Conservation (phyloP, 768 basidiomycete genomes). For the Galerina marginata region DNA sequence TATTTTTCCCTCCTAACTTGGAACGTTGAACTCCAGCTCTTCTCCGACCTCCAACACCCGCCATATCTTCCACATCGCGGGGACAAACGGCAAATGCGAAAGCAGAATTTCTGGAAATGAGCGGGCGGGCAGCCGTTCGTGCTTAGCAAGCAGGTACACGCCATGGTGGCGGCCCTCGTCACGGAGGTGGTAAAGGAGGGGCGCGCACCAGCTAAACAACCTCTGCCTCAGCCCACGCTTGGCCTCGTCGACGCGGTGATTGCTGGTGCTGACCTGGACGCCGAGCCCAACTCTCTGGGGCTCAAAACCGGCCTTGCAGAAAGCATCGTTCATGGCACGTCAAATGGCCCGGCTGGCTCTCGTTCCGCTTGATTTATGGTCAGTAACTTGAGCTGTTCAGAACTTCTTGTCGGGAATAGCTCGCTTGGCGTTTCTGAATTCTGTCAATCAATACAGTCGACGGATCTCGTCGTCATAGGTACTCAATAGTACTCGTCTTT, state of each 20-base stretch:
- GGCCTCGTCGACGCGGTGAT: slow-evolving; percentile 64
- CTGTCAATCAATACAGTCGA: no score
- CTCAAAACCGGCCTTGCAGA: background rate
- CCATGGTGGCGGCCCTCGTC: slow-evolving; percentile 50
- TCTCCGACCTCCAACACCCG: slow-evolving; percentile 66
- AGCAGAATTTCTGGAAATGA: slow-evolving; percentile 88
- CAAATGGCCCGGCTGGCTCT: background rate
- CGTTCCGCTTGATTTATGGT: no score
- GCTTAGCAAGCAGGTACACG: slow-evolving; percentile 65
- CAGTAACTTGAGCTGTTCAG: no score
- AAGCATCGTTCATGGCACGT: background rate
- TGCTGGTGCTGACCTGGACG: background rate
- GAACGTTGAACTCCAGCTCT: slow-evolving; percentile 38
- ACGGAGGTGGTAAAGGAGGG: slow-evolving; percentile 50
- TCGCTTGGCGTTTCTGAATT: no score
- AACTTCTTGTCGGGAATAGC: no score
- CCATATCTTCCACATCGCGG: slow-evolving; percentile 90
- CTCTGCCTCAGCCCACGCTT: slow-evolving; percentile 62
- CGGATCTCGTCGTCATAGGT: no score
- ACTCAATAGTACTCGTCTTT: no score
- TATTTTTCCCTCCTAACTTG: slow-evolving; percentile 58
- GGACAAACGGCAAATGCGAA: slow-evolving; percentile 85
- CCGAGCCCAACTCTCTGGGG: background rate
- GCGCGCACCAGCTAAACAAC: slow-evolving; percentile 87
- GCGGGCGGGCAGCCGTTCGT: slow-evolving; percentile 85